Evolutionary conservation across 2,329 filamentous ascomycete genomes (phyloP).

Genomic region (Beauveria australis): DNA sequence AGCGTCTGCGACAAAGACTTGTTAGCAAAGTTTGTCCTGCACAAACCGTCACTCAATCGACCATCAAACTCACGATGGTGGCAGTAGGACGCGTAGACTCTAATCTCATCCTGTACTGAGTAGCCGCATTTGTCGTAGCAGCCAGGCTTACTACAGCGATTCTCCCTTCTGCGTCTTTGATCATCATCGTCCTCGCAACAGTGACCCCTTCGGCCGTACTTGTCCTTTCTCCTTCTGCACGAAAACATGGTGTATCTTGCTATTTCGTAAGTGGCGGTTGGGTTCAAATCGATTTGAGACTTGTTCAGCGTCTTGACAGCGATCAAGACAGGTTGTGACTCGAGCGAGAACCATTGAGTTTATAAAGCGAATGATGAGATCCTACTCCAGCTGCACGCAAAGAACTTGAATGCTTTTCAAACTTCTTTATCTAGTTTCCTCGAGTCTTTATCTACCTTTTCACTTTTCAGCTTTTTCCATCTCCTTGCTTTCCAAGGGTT

Average conservation of each 20-base stretch:
- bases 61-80: neutral
- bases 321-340: too few species aligned
- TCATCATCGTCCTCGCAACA: neutral
- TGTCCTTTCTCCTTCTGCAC: neutral
- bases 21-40: neutral
- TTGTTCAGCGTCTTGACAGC: too few species aligned
- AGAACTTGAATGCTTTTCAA: too few species aligned
- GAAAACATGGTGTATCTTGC: neutral
- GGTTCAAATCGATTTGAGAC: neutral
- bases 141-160: neutral
- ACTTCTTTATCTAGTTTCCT: too few species aligned
- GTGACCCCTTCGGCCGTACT: neutral
- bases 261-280: neutral
- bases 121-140: conserved; percentile 1
- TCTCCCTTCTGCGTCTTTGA: neutral
- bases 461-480: neutral
- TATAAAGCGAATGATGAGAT: too few species aligned
- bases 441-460: neutral
- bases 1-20: neutral
- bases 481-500: neutral
- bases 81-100: neutral
- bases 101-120: neutral
- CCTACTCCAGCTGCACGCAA: too few species aligned
- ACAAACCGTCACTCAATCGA: neutral
- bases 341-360: too few species aligned